Conservation (phyloP, 2,329 filamentous ascomycete genomes). For the Westerdykella aurantiaca region DNA sequence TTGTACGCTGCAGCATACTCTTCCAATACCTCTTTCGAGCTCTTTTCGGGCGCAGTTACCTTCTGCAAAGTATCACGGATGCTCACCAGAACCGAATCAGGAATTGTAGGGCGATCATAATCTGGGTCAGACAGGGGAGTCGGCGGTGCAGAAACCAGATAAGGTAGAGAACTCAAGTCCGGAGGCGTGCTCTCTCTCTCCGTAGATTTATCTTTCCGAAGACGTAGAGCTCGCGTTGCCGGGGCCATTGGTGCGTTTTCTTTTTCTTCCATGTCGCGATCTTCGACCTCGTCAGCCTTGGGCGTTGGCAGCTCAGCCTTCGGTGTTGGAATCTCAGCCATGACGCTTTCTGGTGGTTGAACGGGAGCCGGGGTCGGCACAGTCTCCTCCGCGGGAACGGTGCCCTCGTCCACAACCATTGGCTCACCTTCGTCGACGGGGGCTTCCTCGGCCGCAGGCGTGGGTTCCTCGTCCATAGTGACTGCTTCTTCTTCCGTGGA, state of each 20-base stretch:
- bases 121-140: conserved; percentile 42
- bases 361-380: conserved; percentile 10
- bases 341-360: conserved; percentile 13
- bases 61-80: conserved; percentile 33
- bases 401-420: conserved; percentile 8
- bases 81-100: conserved; percentile 32
- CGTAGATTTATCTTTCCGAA: conserved; percentile 24
- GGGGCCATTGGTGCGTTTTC: conserved; percentile 24
- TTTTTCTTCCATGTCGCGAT: conserved; percentile 23
- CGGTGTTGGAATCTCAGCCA: conserved; percentile 8
- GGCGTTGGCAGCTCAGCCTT: conserved; percentile 26
- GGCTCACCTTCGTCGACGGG: not conserved
- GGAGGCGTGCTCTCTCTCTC: conserved; percentile 34
- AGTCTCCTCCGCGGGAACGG: conserved; percentile 16
- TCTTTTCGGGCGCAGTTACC: conserved; percentile 27
- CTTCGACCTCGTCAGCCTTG: conserved; percentile 31
- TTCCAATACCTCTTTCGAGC: conserved; percentile 23
- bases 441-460: not conserved
- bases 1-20: conserved; percentile 38
- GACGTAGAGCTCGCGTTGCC: conserved; percentile 27
- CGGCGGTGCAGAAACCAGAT: conserved; percentile 40
- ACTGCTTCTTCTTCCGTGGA: conserved; percentile 15
- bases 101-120: conserved; percentile 33
- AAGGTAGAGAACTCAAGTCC: conserved; percentile 42
- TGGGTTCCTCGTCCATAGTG: not conserved